phyloP scores from a whole-genome alignment of 495 filamentous ascomycete species.

The Thozetella sp. region DNA sequence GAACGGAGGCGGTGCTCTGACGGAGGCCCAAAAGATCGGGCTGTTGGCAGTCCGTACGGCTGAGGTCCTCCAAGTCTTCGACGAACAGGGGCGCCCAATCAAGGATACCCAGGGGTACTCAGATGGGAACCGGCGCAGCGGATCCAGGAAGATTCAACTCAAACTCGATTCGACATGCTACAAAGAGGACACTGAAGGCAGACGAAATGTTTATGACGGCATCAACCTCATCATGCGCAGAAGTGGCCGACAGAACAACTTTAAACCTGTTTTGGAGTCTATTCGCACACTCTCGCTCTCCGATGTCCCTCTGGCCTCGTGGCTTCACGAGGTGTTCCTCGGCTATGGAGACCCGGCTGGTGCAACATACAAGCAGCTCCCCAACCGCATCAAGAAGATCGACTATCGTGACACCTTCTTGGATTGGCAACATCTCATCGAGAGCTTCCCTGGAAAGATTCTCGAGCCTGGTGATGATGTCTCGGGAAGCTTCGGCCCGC shows the following conservation, averaged over 20 bases:
- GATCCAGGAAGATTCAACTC: slow-evolving; percentile 71
- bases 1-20: slow-evolving; percentile 51
- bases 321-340: slow-evolving; percentile 96
- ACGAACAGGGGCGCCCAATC: slow-evolving; percentile 81
- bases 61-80: slow-evolving; percentile 83
- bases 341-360: slow-evolving; percentile 91
- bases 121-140: slow-evolving; percentile 41
- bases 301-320: slow-evolving; percentile 82
- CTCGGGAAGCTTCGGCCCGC: slow-evolving; percentile 77
- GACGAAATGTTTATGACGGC: slow-evolving; percentile 76
- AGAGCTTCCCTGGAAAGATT: slow-evolving; percentile 81
- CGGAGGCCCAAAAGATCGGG: slow-evolving; percentile 60
- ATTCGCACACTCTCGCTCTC: slow-evolving; percentile 86
- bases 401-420: slow-evolving; percentile 95
- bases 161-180: slow-evolving; percentile 81
- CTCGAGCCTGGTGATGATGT: slow-evolving; percentile 75
- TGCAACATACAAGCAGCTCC: slow-evolving; percentile 81
- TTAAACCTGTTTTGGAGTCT: slow-evolving; percentile 90
- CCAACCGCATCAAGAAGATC: slow-evolving; percentile 74
- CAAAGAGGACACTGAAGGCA: slow-evolving; percentile 77
- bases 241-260: slow-evolving; percentile 92
- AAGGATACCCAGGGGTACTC: slow-evolving; percentile 56
- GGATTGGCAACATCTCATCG: slow-evolving; percentile 91
- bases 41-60: slow-evolving; percentile 78
- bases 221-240: slow-evolving; percentile 89